Evolutionary conservation across 1,284 basidiomycete species (phyloP).

Genomic region (Waitea zeae): DNA sequence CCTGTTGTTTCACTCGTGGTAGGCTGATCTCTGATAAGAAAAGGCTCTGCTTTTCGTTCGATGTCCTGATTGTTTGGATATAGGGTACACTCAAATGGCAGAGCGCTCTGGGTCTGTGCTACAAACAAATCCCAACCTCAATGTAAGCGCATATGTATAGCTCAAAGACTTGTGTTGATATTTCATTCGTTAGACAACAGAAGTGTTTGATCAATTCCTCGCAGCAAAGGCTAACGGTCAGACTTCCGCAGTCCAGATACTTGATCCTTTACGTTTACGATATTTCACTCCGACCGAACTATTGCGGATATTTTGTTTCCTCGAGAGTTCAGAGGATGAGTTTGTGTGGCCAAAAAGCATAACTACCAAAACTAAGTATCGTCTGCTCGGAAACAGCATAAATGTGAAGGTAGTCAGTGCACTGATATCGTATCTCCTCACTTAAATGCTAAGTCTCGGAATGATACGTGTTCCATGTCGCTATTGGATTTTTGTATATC

Average conservation of each 20-base stretch:
- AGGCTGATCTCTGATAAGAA: constrained; percentile 1
- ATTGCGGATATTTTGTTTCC: constrained; percentile 48
- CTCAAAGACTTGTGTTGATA: constrained; percentile 1
- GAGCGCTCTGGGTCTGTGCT: constrained; percentile 61
- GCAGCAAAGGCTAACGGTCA: constrained; percentile 20
- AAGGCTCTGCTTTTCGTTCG: background rate
- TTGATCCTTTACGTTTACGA: constrained; percentile 39
- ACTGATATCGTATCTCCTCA: constrained; percentile 36
- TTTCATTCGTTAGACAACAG: constrained; percentile 30
- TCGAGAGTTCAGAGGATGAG: constrained; percentile 4
- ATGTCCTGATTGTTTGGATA: background rate
- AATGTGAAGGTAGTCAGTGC: constrained; percentile 50
- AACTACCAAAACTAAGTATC: constrained; percentile 49
- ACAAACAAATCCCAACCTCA: constrained; percentile 45
- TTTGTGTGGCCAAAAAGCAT: constrained; percentile 45
- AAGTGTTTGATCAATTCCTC: constrained; percentile 40
- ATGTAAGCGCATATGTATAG: constrained; percentile 24
- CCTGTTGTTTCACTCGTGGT: constrained; percentile 71
- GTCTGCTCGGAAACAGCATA: constrained; percentile 63
- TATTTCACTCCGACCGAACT: constrained; percentile 61
- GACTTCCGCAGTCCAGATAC: constrained; percentile 27
- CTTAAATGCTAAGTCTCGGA: too few relatives aligned
- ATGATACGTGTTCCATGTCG: too few relatives aligned
- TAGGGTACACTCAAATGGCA: constrained; percentile 60
- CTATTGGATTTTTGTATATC: too few relatives aligned